Evolutionary conservation across 2,329 filamentous ascomycete genomes (phyloP).

Genomic region (Verticillium isaacii): DNA sequence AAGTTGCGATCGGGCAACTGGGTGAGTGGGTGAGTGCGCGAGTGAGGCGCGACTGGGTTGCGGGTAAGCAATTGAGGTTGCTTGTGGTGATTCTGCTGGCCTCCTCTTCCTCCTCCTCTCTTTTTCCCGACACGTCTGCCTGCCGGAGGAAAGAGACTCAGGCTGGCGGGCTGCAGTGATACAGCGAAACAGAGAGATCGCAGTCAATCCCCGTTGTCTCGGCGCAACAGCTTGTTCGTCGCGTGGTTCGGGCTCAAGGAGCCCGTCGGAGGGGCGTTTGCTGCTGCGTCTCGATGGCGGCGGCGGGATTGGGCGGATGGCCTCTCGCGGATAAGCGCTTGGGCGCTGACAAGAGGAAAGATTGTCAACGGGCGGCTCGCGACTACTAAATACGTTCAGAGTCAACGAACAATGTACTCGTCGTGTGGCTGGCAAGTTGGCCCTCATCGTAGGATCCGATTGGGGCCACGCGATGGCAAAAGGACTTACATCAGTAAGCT

Average conservation of each 20-base stretch:
- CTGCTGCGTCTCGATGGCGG: not conserved
- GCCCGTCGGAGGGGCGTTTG: not conserved
- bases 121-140: too few relatives aligned
- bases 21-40: not conserved
- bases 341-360: not conserved
- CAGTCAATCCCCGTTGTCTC: not conserved
- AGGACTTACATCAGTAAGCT: not conserved
- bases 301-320: not conserved
- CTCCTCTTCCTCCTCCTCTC: too few relatives aligned
- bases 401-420: not conserved
- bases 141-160: not conserved
- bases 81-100: too few relatives aligned
- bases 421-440: not conserved
- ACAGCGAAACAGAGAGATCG: not conserved
- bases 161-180: not conserved
- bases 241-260: not conserved
- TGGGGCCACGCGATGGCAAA: not conserved
- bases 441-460: not conserved
- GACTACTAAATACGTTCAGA: not conserved
- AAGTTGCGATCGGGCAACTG: not conserved
- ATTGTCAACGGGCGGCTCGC: not conserved
- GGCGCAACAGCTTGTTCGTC: not conserved
- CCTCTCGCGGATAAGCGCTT: not conserved
- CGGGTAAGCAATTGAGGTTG: too few relatives aligned
- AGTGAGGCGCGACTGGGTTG: too few relatives aligned